Evolutionary conservation across 2,329 filamentous ascomycete genomes (phyloP).

Genomic region (Alternaria sp.): DNA sequence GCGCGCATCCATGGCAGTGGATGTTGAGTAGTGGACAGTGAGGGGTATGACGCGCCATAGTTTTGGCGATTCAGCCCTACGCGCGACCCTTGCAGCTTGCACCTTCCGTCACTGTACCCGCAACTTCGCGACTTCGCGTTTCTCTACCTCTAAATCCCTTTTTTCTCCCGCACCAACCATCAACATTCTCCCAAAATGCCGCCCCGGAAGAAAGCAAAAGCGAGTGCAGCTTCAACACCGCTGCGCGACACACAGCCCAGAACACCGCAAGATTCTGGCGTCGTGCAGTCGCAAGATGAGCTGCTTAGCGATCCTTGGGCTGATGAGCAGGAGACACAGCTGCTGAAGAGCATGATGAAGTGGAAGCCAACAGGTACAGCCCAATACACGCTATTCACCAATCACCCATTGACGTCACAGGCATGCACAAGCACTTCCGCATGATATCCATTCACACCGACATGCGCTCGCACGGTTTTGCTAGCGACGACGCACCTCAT

Average conservation of each 20-base stretch:
- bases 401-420: constrained; percentile 38
- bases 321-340: constrained; percentile 90
- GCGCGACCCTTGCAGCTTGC: constrained; percentile 28
- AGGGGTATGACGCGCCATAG: constrained; percentile 45
- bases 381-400: background rate
- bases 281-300: constrained; percentile 64
- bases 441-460: constrained; percentile 56
- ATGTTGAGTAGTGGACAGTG: constrained; percentile 16
- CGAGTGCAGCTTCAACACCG: constrained; percentile 67
- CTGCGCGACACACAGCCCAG: constrained; percentile 52
- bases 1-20: constrained; percentile 46
- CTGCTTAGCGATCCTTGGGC: constrained; percentile 82
- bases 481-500: constrained; percentile 75
- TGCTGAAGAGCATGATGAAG: constrained; percentile 91
- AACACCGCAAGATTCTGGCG: constrained; percentile 49
- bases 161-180: background rate
- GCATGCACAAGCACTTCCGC: constrained; percentile 67
- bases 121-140: constrained; percentile 12
- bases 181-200: constrained; percentile 62
- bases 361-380: constrained; percentile 88
- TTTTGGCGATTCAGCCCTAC: constrained; percentile 39
- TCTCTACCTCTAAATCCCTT: background rate
- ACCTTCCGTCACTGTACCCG: constrained; percentile 20
- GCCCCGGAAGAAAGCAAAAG: constrained; percentile 73
- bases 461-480: constrained; percentile 66